phyloP scores from a whole-genome alignment of 2,329 filamentous ascomycete genomes.

The Xylaria hypoxylon region DNA sequence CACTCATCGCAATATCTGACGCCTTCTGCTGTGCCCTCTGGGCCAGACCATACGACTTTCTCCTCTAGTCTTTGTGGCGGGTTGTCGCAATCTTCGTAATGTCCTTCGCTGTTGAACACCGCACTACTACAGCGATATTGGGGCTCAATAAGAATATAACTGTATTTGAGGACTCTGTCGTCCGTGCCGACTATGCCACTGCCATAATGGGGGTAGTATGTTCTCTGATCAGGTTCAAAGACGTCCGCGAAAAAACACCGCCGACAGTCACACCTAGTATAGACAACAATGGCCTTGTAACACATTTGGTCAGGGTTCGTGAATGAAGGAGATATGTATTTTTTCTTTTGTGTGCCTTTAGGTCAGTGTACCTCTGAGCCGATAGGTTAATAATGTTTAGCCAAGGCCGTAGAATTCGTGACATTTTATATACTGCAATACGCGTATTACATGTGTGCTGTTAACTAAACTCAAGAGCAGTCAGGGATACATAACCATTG shows the following conservation, averaged over 20 bases:
- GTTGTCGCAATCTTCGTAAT: neutral
- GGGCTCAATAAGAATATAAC: neutral
- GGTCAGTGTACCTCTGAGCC: neutral
- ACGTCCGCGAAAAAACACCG: neutral
- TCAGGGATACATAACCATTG: too few species aligned
- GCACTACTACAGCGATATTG: neutral
- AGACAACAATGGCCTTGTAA: neutral
- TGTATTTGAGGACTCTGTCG: neutral
- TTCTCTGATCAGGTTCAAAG: neutral
- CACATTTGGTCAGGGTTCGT: neutral
- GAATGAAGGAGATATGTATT: neutral
- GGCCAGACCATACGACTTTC: too few species aligned
- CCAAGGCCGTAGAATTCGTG: neutral
- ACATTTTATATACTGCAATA: neutral
- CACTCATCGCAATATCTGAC: too few species aligned
- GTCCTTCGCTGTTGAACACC: neutral
- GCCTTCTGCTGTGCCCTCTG: too few species aligned
- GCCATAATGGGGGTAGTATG: conserved; percentile 1
- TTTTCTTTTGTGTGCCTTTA: neutral
- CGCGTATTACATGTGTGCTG: neutral
- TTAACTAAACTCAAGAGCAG: neutral
- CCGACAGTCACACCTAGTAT: neutral
- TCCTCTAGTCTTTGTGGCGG: too few species aligned
- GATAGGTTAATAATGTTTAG: neutral
- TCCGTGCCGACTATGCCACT: neutral